A percentile compares a stretch with the other conserved stretches of the same genome.
phyloP scores from a whole-genome alignment of 2,329 filamentous ascomycete species.

The Talaromyces verruculosus region DNA sequence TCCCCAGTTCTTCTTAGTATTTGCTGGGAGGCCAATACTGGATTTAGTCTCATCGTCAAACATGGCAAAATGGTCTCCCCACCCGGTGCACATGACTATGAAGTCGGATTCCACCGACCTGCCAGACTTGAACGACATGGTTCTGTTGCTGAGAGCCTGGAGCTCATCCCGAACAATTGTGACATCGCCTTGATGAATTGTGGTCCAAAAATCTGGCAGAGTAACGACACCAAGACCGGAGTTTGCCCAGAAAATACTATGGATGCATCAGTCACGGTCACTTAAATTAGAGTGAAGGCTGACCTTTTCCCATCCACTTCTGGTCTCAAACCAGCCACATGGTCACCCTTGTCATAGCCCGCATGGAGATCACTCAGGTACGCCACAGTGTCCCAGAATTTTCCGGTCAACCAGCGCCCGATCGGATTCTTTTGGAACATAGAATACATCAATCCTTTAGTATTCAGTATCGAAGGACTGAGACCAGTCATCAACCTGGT shows the following conservation, averaged over 20 bases:
- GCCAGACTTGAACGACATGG: too few relatives aligned
- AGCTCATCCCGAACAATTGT: too few relatives aligned
- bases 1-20: too few relatives aligned
- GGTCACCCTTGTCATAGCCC: constrained; percentile 27
- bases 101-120: not conserved
- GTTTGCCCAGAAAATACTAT: constrained; percentile 37
- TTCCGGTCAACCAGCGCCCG: not conserved
- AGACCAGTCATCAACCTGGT: not conserved
- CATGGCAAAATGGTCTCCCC: not conserved
- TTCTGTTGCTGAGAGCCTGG: too few relatives aligned
- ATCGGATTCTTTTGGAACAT: not conserved
- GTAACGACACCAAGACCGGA: constrained; percentile 35
- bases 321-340: not conserved
- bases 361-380: constrained; percentile 22
- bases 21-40: too few relatives aligned
- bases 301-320: not conserved
- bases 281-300: not conserved
- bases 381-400: not conserved
- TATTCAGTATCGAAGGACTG: not conserved
- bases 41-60: too few relatives aligned
- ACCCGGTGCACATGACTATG: not conserved
- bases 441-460: not conserved
- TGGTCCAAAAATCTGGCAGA: constrained; percentile 36
- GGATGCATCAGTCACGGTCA: too few relatives aligned
- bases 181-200: constrained; percentile 29